phyloP scores from a whole-genome alignment of 116 monocot species.

The Iris pallida region DNA sequence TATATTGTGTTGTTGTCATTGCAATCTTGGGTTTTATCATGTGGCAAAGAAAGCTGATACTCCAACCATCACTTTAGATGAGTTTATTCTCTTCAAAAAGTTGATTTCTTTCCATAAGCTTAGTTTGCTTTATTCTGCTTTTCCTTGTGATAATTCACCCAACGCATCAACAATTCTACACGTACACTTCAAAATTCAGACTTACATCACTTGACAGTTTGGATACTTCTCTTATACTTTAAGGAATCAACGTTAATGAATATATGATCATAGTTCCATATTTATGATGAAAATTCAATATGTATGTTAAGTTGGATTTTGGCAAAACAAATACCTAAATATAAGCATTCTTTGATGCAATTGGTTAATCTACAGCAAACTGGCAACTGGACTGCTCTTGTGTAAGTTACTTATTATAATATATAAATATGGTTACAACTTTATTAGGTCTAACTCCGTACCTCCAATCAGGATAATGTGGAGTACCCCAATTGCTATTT shows the following conservation, averaged over 20 bases:
- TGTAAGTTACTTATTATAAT: conserved; percentile 35
- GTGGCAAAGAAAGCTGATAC: conserved; percentile 89
- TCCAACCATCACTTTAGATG: conserved; percentile 73
- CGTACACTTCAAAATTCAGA: no score
- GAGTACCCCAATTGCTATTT: conserved; percentile 79
- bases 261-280: no score
- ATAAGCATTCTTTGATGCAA: no score
- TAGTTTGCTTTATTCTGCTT: neutral
- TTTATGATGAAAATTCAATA: no score
- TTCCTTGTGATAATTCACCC: neutral
- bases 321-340: no score
- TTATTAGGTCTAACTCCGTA: neutral
- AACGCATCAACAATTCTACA: no score
- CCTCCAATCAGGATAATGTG: conserved; percentile 68
- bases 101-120: conserved; percentile 66
- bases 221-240: no score
- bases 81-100: conserved; percentile 67
- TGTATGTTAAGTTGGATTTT: no score
- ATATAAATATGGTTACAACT: neutral
- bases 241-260: no score
- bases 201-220: no score
- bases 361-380: conserved; percentile 48
- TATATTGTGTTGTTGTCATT: conserved; percentile 1
- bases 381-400: conserved; percentile 86
- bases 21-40: conserved; percentile 84